Conservation (phyloP, 129 eudicot species). For the Oenanthe sinensis region DNA sequence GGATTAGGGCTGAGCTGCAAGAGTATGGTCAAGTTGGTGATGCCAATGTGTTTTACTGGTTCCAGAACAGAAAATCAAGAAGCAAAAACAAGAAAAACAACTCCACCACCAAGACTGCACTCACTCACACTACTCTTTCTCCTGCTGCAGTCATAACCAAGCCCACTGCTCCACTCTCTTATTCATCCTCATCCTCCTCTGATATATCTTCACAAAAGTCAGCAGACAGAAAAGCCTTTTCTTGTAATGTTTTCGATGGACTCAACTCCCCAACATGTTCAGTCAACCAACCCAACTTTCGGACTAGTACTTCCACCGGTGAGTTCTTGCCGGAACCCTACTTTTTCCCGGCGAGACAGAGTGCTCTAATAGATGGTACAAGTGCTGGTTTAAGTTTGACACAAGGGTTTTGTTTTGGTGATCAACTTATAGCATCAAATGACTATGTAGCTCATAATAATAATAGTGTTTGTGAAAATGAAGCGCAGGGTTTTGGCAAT, state of each 20-base stretch:
- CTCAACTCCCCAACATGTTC: constrained; percentile 65
- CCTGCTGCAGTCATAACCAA: constrained; percentile 9
- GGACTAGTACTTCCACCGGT: background rate
- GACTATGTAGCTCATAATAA: constrained; percentile 6
- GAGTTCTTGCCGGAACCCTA: constrained; percentile 51
- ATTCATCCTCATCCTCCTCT: constrained; percentile 62
- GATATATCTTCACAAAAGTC: constrained; percentile 55
- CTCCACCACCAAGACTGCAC: constrained; percentile 4
- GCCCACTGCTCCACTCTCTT: constrained; percentile 18
- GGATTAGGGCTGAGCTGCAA: constrained; percentile 65
- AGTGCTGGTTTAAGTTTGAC: constrained; percentile 14
- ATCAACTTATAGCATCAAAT: constrained; percentile 13
- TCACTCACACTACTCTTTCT: constrained; percentile 10
- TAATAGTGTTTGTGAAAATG: background rate
- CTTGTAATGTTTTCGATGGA: constrained; percentile 23
- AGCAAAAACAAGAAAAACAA: constrained; percentile 65
- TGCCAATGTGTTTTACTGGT: constrained; percentile 96
- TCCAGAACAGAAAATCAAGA: constrained; percentile 87
- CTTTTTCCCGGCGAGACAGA: constrained; percentile 32
- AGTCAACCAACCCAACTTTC: constrained; percentile 49
- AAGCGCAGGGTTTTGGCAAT: constrained; percentile 31
- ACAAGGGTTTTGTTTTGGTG: constrained; percentile 50
- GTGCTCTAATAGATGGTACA: constrained; percentile 10
- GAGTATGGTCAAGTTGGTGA: constrained; percentile 96
- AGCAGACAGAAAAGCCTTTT: constrained; percentile 15